Evolutionary conservation across 169 alveolate species (phyloP).

Genomic region (Amoebophrya sp.): DNA sequence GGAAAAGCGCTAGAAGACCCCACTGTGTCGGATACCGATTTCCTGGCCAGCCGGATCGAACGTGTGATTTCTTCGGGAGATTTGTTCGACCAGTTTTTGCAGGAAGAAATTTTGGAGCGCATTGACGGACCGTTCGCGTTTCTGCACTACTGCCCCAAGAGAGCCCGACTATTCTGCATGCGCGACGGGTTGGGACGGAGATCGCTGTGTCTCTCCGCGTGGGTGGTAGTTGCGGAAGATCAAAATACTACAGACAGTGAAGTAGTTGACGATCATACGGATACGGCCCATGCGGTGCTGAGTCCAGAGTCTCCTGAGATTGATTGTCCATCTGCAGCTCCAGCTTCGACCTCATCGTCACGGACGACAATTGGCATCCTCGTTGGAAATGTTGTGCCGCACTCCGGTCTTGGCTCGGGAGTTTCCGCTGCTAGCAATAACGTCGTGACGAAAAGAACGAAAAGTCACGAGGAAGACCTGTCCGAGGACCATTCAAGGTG

Average conservation of each 20-base stretch:
- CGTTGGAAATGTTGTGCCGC: too few relatives aligned
- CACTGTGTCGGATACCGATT: neutral
- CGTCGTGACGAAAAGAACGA: too few relatives aligned
- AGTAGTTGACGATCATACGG: neutral
- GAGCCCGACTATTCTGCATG: neutral
- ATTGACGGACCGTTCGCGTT: constrained; percentile 14
- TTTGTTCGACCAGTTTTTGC: too few relatives aligned
- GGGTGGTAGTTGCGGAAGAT: too few relatives aligned
- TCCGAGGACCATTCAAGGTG: too few relatives aligned
- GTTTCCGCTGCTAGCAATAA: too few relatives aligned
- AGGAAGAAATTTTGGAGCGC: neutral
- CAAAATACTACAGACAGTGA: too few relatives aligned
- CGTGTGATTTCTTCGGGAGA: neutral
- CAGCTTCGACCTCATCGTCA: too few relatives aligned
- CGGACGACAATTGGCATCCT: too few relatives aligned
- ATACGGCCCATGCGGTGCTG: neutral
- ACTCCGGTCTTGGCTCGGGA: too few relatives aligned
- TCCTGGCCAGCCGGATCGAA: neutral
- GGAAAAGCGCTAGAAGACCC: neutral
- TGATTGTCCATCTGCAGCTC: too few relatives aligned
- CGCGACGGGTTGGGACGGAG: constrained; percentile 13
- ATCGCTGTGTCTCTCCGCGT: neutral
- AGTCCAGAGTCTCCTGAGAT: neutral
- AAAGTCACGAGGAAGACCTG: too few relatives aligned
- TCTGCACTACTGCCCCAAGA: neutral